phyloP scores from a whole-genome alignment of 2,329 filamentous ascomycete genomes.

The Arthrobotrys entomopaga region DNA sequence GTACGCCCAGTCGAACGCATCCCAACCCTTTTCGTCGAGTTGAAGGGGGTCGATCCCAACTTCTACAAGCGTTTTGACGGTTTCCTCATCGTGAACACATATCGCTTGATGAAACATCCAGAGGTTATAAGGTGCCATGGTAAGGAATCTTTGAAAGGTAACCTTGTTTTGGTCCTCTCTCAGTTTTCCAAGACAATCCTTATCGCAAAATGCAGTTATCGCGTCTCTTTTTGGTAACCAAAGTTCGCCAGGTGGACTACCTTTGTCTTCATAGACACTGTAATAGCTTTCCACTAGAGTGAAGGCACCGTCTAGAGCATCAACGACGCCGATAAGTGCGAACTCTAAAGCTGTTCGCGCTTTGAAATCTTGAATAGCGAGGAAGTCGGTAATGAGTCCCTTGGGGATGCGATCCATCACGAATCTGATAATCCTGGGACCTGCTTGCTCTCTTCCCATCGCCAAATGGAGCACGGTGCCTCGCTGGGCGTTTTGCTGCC shows the following conservation, averaged over 20 bases:
- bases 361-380: background rate
- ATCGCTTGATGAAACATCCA: slow-evolving; percentile 19
- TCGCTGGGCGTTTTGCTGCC: background rate
- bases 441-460: background rate
- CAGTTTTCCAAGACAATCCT: background rate
- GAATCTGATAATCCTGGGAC: slow-evolving; percentile 4
- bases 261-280: background rate
- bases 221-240: background rate
- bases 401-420: background rate
- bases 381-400: background rate
- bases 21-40: slow-evolving; percentile 20
- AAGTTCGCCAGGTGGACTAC: background rate
- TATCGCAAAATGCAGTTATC: background rate
- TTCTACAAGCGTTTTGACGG: background rate
- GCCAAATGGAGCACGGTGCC: slow-evolving; percentile 9
- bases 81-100: background rate
- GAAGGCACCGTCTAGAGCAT: background rate
- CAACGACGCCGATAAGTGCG: background rate
- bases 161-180: background rate
- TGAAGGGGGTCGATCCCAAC: background rate
- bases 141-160: slow-evolving; percentile 1
- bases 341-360: slow-evolving; percentile 9
- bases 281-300: slow-evolving; percentile 9
- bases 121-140: background rate
- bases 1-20: slow-evolving; percentile 42